These are phyloP conservation scores for Chlorociboria aeruginascens DNA, from an alignment of 495 filamentous ascomycete species.

Conservation along the genomic window DNA sequence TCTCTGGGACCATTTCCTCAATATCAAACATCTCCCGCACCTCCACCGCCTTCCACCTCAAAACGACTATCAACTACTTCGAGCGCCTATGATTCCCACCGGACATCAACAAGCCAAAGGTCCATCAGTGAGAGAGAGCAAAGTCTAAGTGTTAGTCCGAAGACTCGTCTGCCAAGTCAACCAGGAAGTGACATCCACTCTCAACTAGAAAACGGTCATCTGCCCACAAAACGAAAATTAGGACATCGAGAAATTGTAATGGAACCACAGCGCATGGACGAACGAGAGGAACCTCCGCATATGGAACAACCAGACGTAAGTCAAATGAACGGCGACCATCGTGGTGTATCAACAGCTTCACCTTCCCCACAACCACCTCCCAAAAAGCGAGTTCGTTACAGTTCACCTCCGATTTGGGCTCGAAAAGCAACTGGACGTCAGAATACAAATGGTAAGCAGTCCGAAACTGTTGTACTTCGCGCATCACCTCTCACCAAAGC, in stretches of 20 bases:
- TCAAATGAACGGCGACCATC: constrained; percentile 26
- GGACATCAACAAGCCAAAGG: constrained; percentile 22
- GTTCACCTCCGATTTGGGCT: constrained; percentile 34
- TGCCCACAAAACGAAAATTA: constrained; percentile 41
- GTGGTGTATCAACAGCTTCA: constrained; percentile 15
- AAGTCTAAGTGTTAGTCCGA: constrained; percentile 53
- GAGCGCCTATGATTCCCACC: constrained; percentile 19
- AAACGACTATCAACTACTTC: constrained; percentile 31
- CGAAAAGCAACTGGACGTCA: constrained; percentile 15
- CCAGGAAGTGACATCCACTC: constrained; percentile 8
- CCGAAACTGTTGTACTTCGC: neutral
- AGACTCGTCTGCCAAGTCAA: constrained; percentile 30
- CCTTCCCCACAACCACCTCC: constrained; percentile 21
- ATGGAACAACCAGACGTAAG: constrained; percentile 30
- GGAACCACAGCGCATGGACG: constrained; percentile 2
- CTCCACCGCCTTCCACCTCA: constrained; percentile 11
- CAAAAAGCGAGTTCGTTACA: constrained; percentile 28
- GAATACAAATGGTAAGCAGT: constrained; percentile 2
- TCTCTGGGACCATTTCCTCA: constrained; percentile 22
- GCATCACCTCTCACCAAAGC: constrained; percentile 10
- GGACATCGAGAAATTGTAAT: constrained; percentile 37
- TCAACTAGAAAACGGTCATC: constrained; percentile 15
- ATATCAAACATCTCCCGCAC: constrained; percentile 29
- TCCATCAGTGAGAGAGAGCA: constrained; percentile 42
- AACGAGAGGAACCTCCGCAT: constrained; percentile 23